phyloP scores from a whole-genome alignment of 164 flowering plant species.

The Cinnamomum chago region DNA sequence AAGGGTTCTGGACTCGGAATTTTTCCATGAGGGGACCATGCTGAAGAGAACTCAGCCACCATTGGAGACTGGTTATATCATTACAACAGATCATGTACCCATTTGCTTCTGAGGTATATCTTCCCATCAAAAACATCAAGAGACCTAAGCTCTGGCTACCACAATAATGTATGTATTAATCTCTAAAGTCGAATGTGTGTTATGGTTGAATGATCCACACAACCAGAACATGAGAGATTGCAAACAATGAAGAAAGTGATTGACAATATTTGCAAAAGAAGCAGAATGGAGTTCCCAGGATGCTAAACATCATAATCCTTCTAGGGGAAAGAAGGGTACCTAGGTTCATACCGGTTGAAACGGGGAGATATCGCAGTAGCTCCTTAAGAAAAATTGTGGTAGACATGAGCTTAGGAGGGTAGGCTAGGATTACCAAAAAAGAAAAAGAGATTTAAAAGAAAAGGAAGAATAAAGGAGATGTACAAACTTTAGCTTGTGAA shows the following conservation, averaged over 20 bases:
- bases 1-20: no score
- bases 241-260: background rate
- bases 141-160: background rate
- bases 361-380: no score
- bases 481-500: constrained; percentile 92
- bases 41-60: background rate
- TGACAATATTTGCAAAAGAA: background rate
- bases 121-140: background rate
- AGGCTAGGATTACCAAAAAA: background rate
- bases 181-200: background rate
- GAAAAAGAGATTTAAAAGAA: background rate
- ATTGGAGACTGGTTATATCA: background rate
- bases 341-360: no score
- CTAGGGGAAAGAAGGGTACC: no score
- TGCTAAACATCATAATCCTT: no score
- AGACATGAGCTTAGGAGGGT: no score
- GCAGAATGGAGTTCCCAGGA: no score
- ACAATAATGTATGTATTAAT: no score
- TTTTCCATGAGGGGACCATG: background rate
- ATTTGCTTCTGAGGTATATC: background rate
- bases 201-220: background rate
- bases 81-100: background rate
- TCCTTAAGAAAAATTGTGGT: no score
- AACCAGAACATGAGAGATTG: background rate
- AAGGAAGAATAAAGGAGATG: constrained; percentile 1